A percentile compares a stretch with the other conserved stretches of the same genome.
Conservation (phyloP, 345 rosid genomes). For the Euphorbia pulcherrima region DNA sequence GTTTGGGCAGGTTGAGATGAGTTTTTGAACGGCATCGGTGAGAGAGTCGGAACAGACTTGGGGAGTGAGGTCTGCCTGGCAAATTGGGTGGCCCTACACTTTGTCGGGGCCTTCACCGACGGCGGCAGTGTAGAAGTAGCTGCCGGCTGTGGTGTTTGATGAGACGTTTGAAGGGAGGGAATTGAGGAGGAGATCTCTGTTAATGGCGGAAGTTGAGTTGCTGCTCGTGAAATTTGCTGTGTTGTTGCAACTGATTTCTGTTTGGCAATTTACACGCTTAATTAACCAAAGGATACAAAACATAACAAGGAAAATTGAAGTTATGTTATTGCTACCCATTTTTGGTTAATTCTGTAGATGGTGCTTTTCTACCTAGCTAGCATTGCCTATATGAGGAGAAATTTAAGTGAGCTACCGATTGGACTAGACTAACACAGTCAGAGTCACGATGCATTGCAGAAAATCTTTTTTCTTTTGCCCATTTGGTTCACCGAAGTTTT, state of each 20-base stretch:
- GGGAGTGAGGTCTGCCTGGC: neutral
- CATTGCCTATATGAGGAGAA: too few relatives aligned
- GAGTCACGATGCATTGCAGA: too few relatives aligned
- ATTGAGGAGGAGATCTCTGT: slow-evolving; percentile 29
- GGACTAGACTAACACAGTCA: too few relatives aligned
- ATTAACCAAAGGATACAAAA: neutral
- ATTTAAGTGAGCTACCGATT: too few relatives aligned
- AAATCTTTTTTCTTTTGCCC: too few relatives aligned
- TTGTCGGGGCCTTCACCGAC: slow-evolving; percentile 20
- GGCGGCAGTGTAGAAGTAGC: slow-evolving; percentile 25
- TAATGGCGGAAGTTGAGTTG: slow-evolving; percentile 18
- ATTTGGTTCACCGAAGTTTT: too few relatives aligned
- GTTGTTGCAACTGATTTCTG: neutral
- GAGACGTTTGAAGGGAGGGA: slow-evolving; percentile 25
- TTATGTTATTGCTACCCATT: neutral
- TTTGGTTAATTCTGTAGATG: neutral
- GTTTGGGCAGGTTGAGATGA: neutral
- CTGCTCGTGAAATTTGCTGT: slow-evolving; percentile 31
- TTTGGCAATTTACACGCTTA: neutral
- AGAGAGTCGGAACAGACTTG: neutral
- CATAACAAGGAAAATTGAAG: neutral
- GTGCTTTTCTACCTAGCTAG: too few relatives aligned
- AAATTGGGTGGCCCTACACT: slow-evolving; percentile 20
- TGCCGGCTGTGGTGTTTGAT: neutral
- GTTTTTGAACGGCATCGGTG: neutral